These are phyloP conservation scores for Metarhizium anisopliae DNA, from an alignment of 2,329 filamentous ascomycete species.

Conservation along the genomic window DNA sequence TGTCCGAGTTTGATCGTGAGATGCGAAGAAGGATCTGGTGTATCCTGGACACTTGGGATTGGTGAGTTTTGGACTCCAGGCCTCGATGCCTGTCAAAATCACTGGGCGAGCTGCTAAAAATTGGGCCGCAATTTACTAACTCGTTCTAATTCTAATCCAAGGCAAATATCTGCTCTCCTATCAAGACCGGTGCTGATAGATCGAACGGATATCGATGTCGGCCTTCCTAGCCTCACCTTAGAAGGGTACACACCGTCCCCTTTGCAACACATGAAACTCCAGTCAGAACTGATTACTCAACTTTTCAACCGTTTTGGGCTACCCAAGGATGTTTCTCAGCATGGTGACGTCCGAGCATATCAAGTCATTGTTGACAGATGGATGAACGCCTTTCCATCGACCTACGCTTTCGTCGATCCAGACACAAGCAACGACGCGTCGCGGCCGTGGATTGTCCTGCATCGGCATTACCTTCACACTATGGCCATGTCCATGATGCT, in stretches of 20 bases:
- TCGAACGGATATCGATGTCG: constrained; percentile 21
- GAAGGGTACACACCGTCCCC: constrained; percentile 24
- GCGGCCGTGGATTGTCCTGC: constrained; percentile 33
- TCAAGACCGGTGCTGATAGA: constrained; percentile 26
- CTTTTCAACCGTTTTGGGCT: constrained; percentile 22
- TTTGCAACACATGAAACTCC: constrained; percentile 26
- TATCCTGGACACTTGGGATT: constrained; percentile 28
- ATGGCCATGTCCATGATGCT: constrained; percentile 36
- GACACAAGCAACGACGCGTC: constrained; percentile 31
- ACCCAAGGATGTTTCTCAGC: constrained; percentile 17
- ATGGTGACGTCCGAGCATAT: constrained; percentile 23
- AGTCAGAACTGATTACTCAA: constrained; percentile 22
- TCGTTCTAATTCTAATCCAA: constrained; percentile 5
- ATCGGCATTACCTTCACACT: constrained; percentile 35
- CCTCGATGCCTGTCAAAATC: background rate
- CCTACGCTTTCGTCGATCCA: constrained; percentile 28
- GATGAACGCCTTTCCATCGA: constrained; percentile 31
- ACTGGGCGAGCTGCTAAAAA: background rate
- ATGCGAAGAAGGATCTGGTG: constrained; percentile 28
- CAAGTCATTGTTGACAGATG: constrained; percentile 29
- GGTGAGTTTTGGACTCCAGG: constrained; percentile 16
- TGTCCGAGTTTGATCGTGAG: constrained; percentile 26
- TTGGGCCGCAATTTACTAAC: background rate
- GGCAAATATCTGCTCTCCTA: constrained; percentile 27
- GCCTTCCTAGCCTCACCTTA: constrained; percentile 22